These are phyloP conservation scores for Hymenochaete sp. DNA, from an alignment of 1,284 basidiomycete genomes.

Conservation along the genomic window DNA sequence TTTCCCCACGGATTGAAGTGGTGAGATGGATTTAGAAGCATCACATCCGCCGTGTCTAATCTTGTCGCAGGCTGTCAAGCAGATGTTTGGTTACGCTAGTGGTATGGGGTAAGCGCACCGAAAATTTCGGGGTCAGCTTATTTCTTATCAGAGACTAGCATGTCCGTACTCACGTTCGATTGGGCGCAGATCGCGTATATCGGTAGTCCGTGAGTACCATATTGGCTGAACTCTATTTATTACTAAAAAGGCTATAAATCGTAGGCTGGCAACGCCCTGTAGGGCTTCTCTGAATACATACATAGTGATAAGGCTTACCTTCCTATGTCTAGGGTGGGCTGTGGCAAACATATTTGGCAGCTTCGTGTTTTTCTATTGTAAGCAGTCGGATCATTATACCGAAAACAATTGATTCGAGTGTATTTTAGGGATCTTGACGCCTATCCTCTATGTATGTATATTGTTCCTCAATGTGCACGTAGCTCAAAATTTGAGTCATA, in stretches of 20 bases:
- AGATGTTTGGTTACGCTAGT: conserved; percentile 17
- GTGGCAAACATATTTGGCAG: conserved; percentile 75
- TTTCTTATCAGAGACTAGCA: conserved; percentile 3
- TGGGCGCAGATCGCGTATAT: conserved; percentile 20
- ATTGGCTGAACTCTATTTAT: background rate
- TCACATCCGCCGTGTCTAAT: background rate
- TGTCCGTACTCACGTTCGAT: conserved; percentile 20
- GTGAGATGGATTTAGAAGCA: background rate
- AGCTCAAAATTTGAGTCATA: conserved; percentile 47
- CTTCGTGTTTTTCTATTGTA: conserved; percentile 69
- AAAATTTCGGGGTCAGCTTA: conserved; percentile 22
- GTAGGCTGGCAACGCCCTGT: conserved; percentile 17
- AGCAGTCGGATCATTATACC: conserved; percentile 15
- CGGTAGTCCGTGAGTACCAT: conserved; percentile 19
- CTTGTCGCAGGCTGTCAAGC: conserved; percentile 13
- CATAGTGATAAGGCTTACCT: background rate
- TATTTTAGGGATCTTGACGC: conserved; percentile 16
- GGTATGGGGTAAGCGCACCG: conserved; percentile 17
- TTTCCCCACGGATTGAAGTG: conserved; percentile 2
- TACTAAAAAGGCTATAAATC: background rate
- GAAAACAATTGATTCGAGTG: conserved; percentile 4
- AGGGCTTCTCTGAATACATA: background rate
- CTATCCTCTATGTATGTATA: conserved; percentile 17
- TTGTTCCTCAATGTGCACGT: too few species aligned
- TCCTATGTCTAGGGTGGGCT: conserved; percentile 43